Evolutionary conservation across 139 green algal species (phyloP).

Genomic region (Coccomyxa sp.): DNA sequence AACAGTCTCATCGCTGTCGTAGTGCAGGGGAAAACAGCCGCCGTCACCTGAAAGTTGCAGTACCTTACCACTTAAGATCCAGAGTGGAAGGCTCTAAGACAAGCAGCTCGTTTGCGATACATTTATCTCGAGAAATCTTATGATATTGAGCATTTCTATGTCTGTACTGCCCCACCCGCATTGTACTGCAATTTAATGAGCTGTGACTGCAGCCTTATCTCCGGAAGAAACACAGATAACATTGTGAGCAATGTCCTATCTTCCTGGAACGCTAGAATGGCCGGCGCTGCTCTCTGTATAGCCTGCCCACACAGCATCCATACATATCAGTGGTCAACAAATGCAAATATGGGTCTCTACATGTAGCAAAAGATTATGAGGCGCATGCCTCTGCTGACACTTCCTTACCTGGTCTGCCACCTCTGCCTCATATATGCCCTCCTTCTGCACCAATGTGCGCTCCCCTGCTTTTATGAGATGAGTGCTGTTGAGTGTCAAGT

Average conservation of each 20-base stretch:
- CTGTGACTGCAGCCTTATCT: slow-evolving; percentile 54
- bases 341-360: neutral
- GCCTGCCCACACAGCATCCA: slow-evolving; percentile 12
- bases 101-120: neutral
- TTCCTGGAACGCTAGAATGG: slow-evolving; percentile 40
- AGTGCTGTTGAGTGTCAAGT: slow-evolving; percentile 48
- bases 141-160: neutral
- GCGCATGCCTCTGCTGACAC: neutral
- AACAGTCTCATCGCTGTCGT: slow-evolving; percentile 60
- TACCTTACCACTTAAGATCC: neutral
- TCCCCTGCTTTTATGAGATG: slow-evolving; percentile 43
- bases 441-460: slow-evolving; percentile 50
- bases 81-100: neutral
- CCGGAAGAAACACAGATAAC: slow-evolving; percentile 53
- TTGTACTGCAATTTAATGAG: slow-evolving; percentile 79
- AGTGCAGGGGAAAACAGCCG: slow-evolving; percentile 78
- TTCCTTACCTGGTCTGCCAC: slow-evolving; percentile 17
- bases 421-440: slow-evolving; percentile 46
- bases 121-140: neutral
- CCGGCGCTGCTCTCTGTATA: slow-evolving; percentile 29
- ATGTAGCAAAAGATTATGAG: neutral
- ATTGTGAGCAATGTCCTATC: slow-evolving; percentile 58
- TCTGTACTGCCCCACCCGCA: slow-evolving; percentile 13
- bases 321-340: neutral
- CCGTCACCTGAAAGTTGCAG: slow-evolving; percentile 32